Evolutionary conservation across 768 basidiomycete genomes (phyloP), one percentile per base, ranked within the genome.

Genomic region (Pleurotus cornucopiae): DNA sequence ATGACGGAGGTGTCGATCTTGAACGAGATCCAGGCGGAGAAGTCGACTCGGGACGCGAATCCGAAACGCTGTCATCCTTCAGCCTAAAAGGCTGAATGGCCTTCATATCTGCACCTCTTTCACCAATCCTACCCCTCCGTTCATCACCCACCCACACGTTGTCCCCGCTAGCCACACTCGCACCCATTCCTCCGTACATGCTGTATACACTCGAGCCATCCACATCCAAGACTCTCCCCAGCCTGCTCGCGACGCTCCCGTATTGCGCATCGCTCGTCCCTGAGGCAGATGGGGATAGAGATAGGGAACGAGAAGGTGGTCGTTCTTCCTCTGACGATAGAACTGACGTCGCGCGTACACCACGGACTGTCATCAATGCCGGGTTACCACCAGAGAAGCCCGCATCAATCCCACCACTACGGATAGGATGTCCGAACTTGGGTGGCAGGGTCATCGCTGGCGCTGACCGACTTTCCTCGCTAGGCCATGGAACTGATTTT

Each of bases 241-340:
- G 9, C 66, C 68, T 34, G 46, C 60, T 25, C 67, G 66, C 26
- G 56, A 54, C 7, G 72, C 67, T 34, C 59, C 56, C 20, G 69
- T 69, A 26, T 58, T 58, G 44, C 52, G 60, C 44, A 18, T 53
- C 43, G 48, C 46, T 34, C 6, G 20, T 43, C 18, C 39, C 58
- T 18, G 58, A 48, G 21, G 65, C 46, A 20, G 40, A 40, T 43
- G 30, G 48, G 14, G 38, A 46, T n/a, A 55, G 67, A 14, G 70
- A 68, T 34, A 64, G 58, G 4, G 70, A 71, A 18, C 65, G 59
- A 23, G 68, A 68, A 16, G 68, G 69, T 20, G 63, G 59, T 37
- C 67, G 66, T 13, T 59, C 61, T 11, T 69, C 68, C 54, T 67
- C 67, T 14, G 65, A 67, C 40, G 63, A 25, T 57, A 60, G 46